Conservation (phyloP, 1,139 yeast genomes). For the Kodamaea ohmeri region DNA sequence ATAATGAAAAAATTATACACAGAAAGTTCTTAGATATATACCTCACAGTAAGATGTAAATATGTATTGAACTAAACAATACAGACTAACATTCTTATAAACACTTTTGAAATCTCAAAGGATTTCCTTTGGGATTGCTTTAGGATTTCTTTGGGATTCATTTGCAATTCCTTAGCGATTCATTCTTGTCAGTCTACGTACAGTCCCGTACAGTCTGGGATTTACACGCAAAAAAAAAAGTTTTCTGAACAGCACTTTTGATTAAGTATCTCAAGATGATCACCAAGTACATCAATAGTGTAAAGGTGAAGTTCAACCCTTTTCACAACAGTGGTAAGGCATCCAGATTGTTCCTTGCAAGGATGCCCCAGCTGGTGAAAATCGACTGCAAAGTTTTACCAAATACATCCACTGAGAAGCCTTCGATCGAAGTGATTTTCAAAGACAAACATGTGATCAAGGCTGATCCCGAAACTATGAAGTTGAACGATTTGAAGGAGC, state of each 20-base stretch:
- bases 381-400: constrained; percentile 54
- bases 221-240: background rate
- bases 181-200: background rate
- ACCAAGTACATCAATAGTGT: constrained; percentile 82
- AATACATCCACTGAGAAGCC: constrained; percentile 49
- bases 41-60: no score
- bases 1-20: no score
- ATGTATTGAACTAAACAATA: no score
- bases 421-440: constrained; percentile 68
- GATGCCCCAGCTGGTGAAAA: constrained; percentile 68
- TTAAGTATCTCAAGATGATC: constrained; percentile 49
- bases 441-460: constrained; percentile 71
- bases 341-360: constrained; percentile 79
- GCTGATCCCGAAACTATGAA: constrained; percentile 60
- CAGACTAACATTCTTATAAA: no score
- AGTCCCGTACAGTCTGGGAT: background rate
- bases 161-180: background rate
- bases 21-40: no score
- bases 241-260: background rate
- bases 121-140: no score
- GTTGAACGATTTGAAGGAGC: constrained; percentile 53
- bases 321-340: constrained; percentile 69
- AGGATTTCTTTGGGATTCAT: background rate
- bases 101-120: no score
- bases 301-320: constrained; percentile 76